Base-by-base conservation (phyloP, 768 basidiomycete species). In the Suillus variegatus region DNA sequence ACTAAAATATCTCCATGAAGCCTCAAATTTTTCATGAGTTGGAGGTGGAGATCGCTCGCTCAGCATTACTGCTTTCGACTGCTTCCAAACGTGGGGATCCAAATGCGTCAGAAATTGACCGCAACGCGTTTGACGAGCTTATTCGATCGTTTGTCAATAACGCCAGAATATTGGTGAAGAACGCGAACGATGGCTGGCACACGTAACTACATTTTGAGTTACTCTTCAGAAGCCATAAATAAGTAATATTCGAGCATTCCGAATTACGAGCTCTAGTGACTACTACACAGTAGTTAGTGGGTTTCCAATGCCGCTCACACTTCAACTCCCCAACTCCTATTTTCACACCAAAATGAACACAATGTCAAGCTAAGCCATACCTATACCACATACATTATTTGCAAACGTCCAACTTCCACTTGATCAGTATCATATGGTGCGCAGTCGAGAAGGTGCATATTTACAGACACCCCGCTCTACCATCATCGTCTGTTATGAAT, bases 111-210 rank as follows among this genome's bases (percentile, higher is more conserved):
- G 90, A 91, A 74, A 79, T 79, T 70, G 94, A 92, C 71, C 85
- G 86, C 32, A 84, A 81, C 67, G 88, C 88, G 7, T 99, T 95
- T 74, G 94, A 98, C 74, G 93, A 97, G 73, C 86, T 97, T 65
- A 88, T 99, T 52, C 88, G 93, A 56, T 93, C 92, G 16, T 93
- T 97, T 68, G 88, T 99, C 60, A 97, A 98, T 72, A 96, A 97
- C 68, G 88, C 93, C 4, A 84, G 97, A 67, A 95, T 97, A 78
- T 77, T 98, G 56, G 89, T 90, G 61, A 86, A 93, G 70, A 97
- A 97, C 77, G 85, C 86, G 6, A 80, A 68, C 13, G 86, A 82
- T n/a, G 79, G 79, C 35, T 86, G 82, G 84, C 77, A 73, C 20
- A 70, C 57, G 28, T 51, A 43, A 25, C 43, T 22, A 64, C 28